Percentiles rank a stretch among this genome's conserved stretches.
Evolutionary conservation across 306 rosid genomes (phyloP).

Genomic region (Vigna mungo): DNA sequence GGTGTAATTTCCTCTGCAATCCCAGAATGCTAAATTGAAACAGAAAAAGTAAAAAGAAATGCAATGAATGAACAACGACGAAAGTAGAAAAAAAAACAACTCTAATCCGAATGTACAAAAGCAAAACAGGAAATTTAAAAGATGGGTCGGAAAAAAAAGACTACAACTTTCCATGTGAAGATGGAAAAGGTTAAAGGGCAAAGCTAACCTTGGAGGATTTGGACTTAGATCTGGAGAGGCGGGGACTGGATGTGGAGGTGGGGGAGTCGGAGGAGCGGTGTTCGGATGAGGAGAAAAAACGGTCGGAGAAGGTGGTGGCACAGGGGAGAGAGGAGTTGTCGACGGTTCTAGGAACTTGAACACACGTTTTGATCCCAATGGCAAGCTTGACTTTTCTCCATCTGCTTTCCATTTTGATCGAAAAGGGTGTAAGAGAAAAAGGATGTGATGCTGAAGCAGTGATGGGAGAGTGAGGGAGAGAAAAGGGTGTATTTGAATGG

Average conservation of each 20-base stretch:
- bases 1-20: background rate
- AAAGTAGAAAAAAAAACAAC: constrained; percentile 8
- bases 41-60: background rate
- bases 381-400: constrained; percentile 89
- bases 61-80: constrained; percentile 21
- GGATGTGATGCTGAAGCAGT: constrained; percentile 36
- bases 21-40: background rate
- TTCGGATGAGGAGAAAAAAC: constrained; percentile 39
- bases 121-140: background rate
- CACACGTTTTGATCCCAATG: constrained; percentile 64
- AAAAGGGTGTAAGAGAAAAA: background rate
- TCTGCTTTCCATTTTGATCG: constrained; percentile 64
- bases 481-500: background rate
- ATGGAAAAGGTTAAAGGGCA: constrained; percentile 32
- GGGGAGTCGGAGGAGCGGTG: constrained; percentile 58
- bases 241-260: constrained; percentile 66
- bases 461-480: background rate
- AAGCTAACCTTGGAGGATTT: constrained; percentile 81
- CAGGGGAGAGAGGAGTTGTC: constrained; percentile 55
- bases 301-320: constrained; percentile 49
- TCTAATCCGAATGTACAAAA: constrained; percentile 44
- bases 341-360: constrained; percentile 57
- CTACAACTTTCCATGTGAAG: background rate
- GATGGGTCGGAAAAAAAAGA: background rate
- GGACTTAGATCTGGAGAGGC: constrained; percentile 60